Evolutionary conservation across 176 grass and related monocot species (phyloP), one percentile per base, ranked within the genome.

Genomic region (Raddia distichophylla): DNA sequence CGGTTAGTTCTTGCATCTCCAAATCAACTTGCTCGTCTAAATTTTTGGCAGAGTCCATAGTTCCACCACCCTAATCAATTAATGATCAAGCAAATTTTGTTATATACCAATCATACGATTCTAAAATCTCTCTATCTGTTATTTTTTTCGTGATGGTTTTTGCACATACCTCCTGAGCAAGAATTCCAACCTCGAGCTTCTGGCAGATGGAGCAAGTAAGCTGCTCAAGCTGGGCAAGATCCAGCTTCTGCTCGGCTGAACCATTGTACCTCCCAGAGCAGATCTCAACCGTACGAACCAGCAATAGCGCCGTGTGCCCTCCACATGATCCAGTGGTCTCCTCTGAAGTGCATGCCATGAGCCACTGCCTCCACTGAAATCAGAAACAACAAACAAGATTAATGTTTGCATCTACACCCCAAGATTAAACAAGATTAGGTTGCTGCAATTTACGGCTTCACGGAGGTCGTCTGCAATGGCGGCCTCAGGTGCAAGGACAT

Each of bases 361-460:
- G 9, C 93, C 93, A 95, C n/a, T 88, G 67, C 33, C 27, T 55
- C 93, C 93, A 94, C 93, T 94, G 81, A 19, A 79, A n/a, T 44
- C 9, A 18, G 4, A n/a, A 27, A 27, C 27, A 27, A 27, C 0
- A 27, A 27, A 27, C 27, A 27, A 27, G 27, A 27, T 27, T 27
- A 27, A 27, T 27, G 27, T 27, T 27, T 27, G 27, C 15, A 19
- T 56, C 2, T 32, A n/a, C 2, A 15, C 44, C 22, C 6, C 7
- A 22, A 7, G 5, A 7, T 14, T 16, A 60, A 0, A 7, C 15
- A 27, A 45, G 7, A 18, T 5, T 11, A 7, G 12, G 32, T 45
- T 22, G 11, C 7, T 6, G 11, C 1, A 51, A 4, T 67, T 51
- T 82, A 82, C 80, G 53, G 69, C 69, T 11, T 73, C 58, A 22